phyloP scores from a whole-genome alignment of 108 stramenopile genomes.

The Cyclotella cryptica region DNA sequence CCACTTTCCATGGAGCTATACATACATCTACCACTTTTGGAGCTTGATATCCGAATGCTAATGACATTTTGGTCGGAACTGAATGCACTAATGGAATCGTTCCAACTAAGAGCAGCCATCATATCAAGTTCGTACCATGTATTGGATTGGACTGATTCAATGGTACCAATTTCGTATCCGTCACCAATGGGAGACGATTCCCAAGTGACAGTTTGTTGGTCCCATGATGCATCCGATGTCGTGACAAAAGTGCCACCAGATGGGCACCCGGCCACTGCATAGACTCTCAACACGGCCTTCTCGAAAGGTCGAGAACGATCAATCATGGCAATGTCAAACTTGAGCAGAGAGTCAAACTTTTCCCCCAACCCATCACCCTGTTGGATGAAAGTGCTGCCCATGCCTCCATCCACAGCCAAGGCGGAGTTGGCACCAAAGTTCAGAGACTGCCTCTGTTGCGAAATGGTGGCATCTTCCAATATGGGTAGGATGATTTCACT shows the following conservation, averaged over 20 bases:
- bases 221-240: constrained; percentile 17
- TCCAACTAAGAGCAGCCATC: constrained; percentile 11
- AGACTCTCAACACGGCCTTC: constrained; percentile 16
- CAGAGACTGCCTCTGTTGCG: not conserved
- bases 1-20: constrained; percentile 36
- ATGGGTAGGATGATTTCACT: constrained; percentile 23
- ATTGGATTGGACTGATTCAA: not conserved
- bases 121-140: constrained; percentile 40
- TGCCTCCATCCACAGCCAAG: constrained; percentile 25
- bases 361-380: constrained; percentile 16
- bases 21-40: constrained; percentile 24
- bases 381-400: not conserved
- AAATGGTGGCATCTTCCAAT: constrained; percentile 26
- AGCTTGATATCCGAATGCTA: constrained; percentile 23
- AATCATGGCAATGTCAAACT: constrained; percentile 32
- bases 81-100: constrained; percentile 6
- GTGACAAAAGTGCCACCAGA: constrained; percentile 30
- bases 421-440: constrained; percentile 36
- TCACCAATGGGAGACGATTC: constrained; percentile 6
- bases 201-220: constrained; percentile 27
- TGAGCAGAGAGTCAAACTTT: constrained; percentile 35
- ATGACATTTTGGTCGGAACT: not conserved
- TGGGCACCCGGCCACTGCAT: constrained; percentile 12
- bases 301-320: constrained; percentile 22
- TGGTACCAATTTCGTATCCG: constrained; percentile 18